Evolutionary conservation across 2,329 filamentous ascomycete species (phyloP).

Genomic region (Stagonosporopsis chrysanthemi): DNA sequence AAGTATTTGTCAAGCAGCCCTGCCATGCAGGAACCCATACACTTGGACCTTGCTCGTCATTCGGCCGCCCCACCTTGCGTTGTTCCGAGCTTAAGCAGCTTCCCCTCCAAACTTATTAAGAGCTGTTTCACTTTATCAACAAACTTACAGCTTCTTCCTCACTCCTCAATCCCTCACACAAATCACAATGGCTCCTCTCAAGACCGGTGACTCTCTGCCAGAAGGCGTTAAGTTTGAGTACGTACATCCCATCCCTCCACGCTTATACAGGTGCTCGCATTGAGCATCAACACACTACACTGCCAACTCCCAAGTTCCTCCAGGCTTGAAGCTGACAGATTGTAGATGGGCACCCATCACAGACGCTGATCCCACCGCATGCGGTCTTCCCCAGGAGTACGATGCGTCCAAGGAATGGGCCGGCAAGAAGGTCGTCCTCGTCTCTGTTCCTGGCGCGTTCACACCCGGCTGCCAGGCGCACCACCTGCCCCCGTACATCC

Average conservation of each 20-base stretch:
- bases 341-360: constrained; percentile 78
- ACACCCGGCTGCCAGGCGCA: constrained; percentile 80
- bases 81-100: constrained; percentile 16
- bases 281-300: neutral
- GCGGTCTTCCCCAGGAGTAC: constrained; percentile 79
- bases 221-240: constrained; percentile 78
- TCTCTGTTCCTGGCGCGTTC: constrained; percentile 67
- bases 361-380: constrained; percentile 74
- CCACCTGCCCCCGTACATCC: constrained; percentile 82
- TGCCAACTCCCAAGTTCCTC: neutral
- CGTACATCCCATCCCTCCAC: constrained; percentile 37
- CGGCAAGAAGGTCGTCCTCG: constrained; percentile 74
- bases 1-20: constrained; percentile 21
- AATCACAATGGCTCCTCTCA: constrained; percentile 68
- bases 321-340: neutral
- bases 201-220: constrained; percentile 85
- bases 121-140: constrained; percentile 1
- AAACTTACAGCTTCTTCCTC: neutral
- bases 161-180: constrained; percentile 7
- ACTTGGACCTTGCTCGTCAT: constrained; percentile 15
- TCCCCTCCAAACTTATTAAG: constrained; percentile 20
- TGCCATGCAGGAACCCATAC: constrained; percentile 18
- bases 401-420: constrained; percentile 79
- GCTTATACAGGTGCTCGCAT: constrained; percentile 13
- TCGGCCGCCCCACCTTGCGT: constrained; percentile 15